Percentiles rank a stretch among this genome's conserved stretches.
phyloP scores from a whole-genome alignment of 768 basidiomycete species.

The Termitomyces sp. region DNA sequence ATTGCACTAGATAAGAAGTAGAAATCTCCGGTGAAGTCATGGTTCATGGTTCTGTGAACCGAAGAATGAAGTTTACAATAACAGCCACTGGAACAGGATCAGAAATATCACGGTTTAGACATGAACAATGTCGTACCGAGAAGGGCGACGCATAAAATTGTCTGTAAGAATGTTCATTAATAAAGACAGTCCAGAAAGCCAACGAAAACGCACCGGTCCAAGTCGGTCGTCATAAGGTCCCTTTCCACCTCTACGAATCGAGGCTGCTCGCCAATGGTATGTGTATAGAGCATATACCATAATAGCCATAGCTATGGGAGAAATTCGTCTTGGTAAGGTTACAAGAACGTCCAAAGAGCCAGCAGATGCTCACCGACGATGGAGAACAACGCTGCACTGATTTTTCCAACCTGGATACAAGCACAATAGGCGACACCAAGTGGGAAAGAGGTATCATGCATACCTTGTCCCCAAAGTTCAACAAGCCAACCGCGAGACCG shows the following conservation, averaged over 20 bases:
- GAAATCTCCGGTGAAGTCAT: not conserved
- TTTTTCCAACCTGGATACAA: slow-evolving; percentile 75
- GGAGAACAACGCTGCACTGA: slow-evolving; percentile 96
- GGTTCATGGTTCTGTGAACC: slow-evolving; percentile 50
- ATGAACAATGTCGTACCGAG: slow-evolving; percentile 46
- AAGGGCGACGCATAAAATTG: slow-evolving; percentile 76
- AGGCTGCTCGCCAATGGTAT: slow-evolving; percentile 94
- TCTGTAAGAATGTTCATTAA: slow-evolving; percentile 36
- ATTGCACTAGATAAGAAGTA: slow-evolving; percentile 1
- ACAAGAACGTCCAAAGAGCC: slow-evolving; percentile 2
- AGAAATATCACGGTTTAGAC: not conserved
- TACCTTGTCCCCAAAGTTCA: slow-evolving; percentile 98
- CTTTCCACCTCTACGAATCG: slow-evolving; percentile 85
- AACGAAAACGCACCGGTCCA: slow-evolving; percentile 70
- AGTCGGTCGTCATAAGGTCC: slow-evolving; percentile 96
- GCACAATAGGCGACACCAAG: not conserved
- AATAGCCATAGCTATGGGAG: slow-evolving; percentile 77
- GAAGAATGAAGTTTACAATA: slow-evolving; percentile 79
- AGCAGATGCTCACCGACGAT: slow-evolving; percentile 60
- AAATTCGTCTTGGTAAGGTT: not conserved
- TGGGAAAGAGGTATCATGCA: slow-evolving; percentile 14
- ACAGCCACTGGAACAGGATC: slow-evolving; percentile 57
- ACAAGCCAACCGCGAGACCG: slow-evolving; percentile 89
- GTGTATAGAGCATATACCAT: slow-evolving; percentile 96
- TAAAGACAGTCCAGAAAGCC: not conserved